Evolutionary conservation across 2,329 filamentous ascomycete species (phyloP).

Genomic region (Diaporthe longicolla): DNA sequence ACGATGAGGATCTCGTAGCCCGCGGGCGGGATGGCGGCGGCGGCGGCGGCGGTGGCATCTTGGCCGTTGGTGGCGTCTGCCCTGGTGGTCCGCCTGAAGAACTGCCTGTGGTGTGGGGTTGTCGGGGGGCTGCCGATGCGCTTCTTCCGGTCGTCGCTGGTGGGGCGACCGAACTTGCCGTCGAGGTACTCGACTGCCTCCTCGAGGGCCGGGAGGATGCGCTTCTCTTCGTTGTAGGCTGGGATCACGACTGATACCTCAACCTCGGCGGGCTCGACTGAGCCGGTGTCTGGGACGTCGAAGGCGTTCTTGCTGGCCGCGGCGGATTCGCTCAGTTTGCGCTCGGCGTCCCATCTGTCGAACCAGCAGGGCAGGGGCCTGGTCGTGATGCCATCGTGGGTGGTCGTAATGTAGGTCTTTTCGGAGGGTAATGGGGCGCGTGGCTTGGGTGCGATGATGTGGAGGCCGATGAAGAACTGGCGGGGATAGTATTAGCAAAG

Average conservation of each 20-base stretch:
- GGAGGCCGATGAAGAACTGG: slow-evolving; percentile 78
- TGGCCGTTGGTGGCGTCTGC: slow-evolving; percentile 39
- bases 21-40: slow-evolving; percentile 47
- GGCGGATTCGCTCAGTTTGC: slow-evolving; percentile 62
- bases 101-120: slow-evolving; percentile 52
- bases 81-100: slow-evolving; percentile 52
- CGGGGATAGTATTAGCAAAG: background rate
- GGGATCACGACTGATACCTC: slow-evolving; percentile 93
- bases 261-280: slow-evolving; percentile 82
- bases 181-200: slow-evolving; percentile 93
- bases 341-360: slow-evolving; percentile 78
- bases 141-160: slow-evolving; percentile 48
- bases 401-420: slow-evolving; percentile 85
- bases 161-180: slow-evolving; percentile 75
- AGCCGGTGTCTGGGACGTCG: slow-evolving; percentile 63
- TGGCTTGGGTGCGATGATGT: slow-evolving; percentile 84
- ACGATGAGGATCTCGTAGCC: slow-evolving; percentile 96
- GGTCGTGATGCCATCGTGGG: slow-evolving; percentile 69
- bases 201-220: slow-evolving; percentile 86
- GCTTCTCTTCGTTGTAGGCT: slow-evolving; percentile 93
- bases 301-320: slow-evolving; percentile 56
- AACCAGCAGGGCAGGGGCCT: slow-evolving; percentile 87
- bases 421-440: slow-evolving; percentile 82
- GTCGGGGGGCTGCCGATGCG: slow-evolving; percentile 47
- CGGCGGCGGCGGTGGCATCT: slow-evolving; percentile 51